phyloP scores from a whole-genome alignment of 805 yeast species.

The Pichia heedii region DNA sequence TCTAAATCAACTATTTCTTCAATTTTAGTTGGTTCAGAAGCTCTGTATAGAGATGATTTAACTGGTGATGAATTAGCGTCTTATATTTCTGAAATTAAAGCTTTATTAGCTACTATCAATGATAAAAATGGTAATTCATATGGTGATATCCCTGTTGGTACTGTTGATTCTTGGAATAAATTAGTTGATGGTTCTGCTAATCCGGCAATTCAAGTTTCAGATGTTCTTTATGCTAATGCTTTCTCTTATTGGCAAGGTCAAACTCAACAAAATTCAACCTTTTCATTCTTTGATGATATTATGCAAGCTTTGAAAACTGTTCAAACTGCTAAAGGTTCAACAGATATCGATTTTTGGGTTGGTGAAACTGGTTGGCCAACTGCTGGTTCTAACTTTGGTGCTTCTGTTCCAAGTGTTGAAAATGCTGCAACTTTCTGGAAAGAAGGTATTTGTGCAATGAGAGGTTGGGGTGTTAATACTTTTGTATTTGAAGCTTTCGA shows the following conservation, averaged over 20 bases:
- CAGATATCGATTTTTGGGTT: constrained; percentile 85
- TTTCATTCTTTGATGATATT: constrained; percentile 91
- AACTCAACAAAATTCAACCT: constrained; percentile 69
- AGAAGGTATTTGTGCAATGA: constrained; percentile 83
- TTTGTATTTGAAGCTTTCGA: constrained; percentile 92
- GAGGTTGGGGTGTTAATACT: constrained; percentile 94
- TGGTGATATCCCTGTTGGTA: constrained; percentile 68
- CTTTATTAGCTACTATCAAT: constrained; percentile 46
- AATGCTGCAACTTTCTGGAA: constrained; percentile 82
- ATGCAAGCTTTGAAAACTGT: constrained; percentile 93
- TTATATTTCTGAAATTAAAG: constrained; percentile 55
- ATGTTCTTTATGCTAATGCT: constrained; percentile 85
- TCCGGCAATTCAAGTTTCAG: constrained; percentile 72
- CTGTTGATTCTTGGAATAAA: constrained; percentile 94
- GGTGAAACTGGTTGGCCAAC: constrained; percentile 99
- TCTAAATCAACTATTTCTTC: constrained; percentile 63
- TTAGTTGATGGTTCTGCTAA: constrained; percentile 68
- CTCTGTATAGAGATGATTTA: constrained; percentile 83
- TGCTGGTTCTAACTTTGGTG: constrained; percentile 63
- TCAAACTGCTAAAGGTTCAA: constrained; percentile 78
- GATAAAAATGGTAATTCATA: constrained; percentile 81
- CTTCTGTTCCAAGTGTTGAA: constrained; percentile 54
- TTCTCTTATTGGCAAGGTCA: constrained; percentile 99
- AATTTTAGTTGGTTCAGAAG: constrained; percentile 91
- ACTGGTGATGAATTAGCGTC: constrained; percentile 66